A percentile compares a stretch with the other conserved stretches of the same genome.
These are phyloP conservation scores for Mycena rebaudengoi DNA, from an alignment of 768 basidiomycete species.

Conservation along the genomic window DNA sequence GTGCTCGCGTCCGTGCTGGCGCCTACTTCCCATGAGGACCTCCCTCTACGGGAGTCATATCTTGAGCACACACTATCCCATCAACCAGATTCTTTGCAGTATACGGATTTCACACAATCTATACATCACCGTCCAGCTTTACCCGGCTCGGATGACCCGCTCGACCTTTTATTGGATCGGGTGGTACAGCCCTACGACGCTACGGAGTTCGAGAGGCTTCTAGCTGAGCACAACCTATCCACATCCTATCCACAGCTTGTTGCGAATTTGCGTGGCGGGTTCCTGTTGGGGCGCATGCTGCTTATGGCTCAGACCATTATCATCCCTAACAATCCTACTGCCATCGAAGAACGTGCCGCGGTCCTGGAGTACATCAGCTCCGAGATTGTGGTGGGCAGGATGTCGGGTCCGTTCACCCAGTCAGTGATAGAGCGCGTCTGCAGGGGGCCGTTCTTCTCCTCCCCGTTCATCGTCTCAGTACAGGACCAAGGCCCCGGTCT, in stretches of 20 bases:
- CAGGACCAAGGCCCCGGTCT: slow-evolving; percentile 20
- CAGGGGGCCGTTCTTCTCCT: slow-evolving; percentile 32
- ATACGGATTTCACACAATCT: not conserved
- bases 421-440: slow-evolving; percentile 28
- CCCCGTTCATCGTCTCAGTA: slow-evolving; percentile 30
- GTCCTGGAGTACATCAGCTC: slow-evolving; percentile 18
- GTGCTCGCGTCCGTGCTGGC: no score
- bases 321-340: slow-evolving; percentile 21
- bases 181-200: slow-evolving; percentile 41
- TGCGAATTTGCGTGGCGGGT: slow-evolving; percentile 37
- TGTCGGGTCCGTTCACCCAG: slow-evolving; percentile 20
- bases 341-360: not conserved
- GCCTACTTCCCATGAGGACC: no score
- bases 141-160: not conserved
- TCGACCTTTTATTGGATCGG: slow-evolving; percentile 23
- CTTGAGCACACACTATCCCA: not conserved
- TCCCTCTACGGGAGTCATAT: no score
- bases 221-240: slow-evolving; percentile 31
- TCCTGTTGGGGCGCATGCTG: slow-evolving; percentile 43
- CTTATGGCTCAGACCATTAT: not conserved
- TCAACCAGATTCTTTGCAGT: not conserved
- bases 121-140: not conserved
- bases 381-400: slow-evolving; percentile 5
- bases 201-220: slow-evolving; percentile 32
- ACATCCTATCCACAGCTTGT: slow-evolving; percentile 37